Percentiles rank a stretch among this genome's conserved stretches.
phyloP scores from a whole-genome alignment of 495 filamentous ascomycete species.

The Ascobolus immersus region DNA sequence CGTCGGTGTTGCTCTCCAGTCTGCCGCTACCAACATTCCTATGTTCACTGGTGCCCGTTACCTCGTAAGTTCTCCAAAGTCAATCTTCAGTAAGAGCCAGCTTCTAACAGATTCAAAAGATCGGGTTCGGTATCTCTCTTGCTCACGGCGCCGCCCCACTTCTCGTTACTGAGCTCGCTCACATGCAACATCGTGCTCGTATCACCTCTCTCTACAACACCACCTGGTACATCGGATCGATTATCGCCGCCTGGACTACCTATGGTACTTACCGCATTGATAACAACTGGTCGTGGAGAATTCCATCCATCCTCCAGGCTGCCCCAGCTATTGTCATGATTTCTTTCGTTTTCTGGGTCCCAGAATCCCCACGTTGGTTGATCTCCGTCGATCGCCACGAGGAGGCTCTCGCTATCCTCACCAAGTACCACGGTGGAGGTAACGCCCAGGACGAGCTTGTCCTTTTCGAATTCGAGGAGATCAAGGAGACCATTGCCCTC shows the following conservation, averaged over 20 bases:
- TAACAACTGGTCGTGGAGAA: constrained; percentile 27
- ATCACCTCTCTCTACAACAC: constrained; percentile 43
- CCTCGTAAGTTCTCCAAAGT: constrained; percentile 3
- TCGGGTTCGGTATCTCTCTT: constrained; percentile 33
- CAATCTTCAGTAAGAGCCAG: constrained; percentile 20
- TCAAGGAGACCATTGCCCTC: constrained; percentile 30
- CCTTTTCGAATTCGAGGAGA: constrained; percentile 33
- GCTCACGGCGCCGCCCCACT: constrained; percentile 37
- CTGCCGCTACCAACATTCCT: constrained; percentile 22
- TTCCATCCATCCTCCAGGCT: constrained; percentile 27
- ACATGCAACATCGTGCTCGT: constrained; percentile 40
- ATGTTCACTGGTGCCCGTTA: constrained; percentile 16
- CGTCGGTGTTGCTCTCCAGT: constrained; percentile 32
- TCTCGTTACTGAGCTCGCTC: constrained; percentile 36
- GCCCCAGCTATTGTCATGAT: constrained; percentile 26
- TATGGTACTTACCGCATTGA: constrained; percentile 25
- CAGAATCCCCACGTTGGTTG: constrained; percentile 37
- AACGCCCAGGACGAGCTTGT: constrained; percentile 29
- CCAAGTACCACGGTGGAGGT: constrained; percentile 32
- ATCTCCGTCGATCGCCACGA: constrained; percentile 40
- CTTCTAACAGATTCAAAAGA: constrained; percentile 15
- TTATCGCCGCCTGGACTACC: constrained; percentile 26
- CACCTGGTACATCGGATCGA: constrained; percentile 33
- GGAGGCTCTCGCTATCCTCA: constrained; percentile 31
- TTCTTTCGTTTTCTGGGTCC: constrained; percentile 29